phyloP scores from a whole-genome alignment of 441 rosid species.

The Brassica hybrid region DNA sequence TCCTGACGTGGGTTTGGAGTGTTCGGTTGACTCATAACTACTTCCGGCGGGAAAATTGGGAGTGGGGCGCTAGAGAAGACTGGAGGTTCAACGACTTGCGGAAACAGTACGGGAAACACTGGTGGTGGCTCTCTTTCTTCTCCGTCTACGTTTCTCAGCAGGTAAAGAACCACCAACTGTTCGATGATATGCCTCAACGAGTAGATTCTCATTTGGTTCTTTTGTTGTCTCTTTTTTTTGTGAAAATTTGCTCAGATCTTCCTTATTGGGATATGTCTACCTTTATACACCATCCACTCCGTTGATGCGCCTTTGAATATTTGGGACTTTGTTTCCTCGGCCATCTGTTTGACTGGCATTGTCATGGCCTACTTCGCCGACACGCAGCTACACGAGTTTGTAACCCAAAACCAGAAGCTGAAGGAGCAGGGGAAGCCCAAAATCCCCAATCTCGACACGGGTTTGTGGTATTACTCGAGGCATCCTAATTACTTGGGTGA shows the following conservation, averaged over 20 bases:
- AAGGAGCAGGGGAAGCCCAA: constrained; percentile 73
- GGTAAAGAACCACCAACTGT: constrained; percentile 51
- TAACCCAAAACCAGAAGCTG: constrained; percentile 63
- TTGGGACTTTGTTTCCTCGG: constrained; percentile 71
- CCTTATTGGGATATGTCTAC: constrained; percentile 81
- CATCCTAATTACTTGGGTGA: constrained; percentile 99
- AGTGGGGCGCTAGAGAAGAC: constrained; percentile 95
- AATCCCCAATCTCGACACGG: constrained; percentile 71
- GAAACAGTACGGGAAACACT: constrained; percentile 74
- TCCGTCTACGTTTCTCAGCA: constrained; percentile 86
- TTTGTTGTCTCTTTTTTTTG: background rate
- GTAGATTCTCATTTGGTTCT: too few species aligned
- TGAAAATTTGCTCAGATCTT: constrained; percentile 62
- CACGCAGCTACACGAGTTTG: constrained; percentile 80
- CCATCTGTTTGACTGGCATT: constrained; percentile 68
- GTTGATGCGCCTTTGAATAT: constrained; percentile 64
- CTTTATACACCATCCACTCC: constrained; percentile 68
- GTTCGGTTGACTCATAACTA: constrained; percentile 85
- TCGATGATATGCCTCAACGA: constrained; percentile 57
- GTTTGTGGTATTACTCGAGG: constrained; percentile 81
- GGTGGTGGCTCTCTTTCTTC: constrained; percentile 98
- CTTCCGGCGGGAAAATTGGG: constrained; percentile 94
- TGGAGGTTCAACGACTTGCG: constrained; percentile 90
- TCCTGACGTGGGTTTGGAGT: constrained; percentile 83
- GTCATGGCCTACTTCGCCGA: constrained; percentile 82